Conservation (phyloP, 208 protist genomes). For the Naegleria lovaniensis region DNA sequence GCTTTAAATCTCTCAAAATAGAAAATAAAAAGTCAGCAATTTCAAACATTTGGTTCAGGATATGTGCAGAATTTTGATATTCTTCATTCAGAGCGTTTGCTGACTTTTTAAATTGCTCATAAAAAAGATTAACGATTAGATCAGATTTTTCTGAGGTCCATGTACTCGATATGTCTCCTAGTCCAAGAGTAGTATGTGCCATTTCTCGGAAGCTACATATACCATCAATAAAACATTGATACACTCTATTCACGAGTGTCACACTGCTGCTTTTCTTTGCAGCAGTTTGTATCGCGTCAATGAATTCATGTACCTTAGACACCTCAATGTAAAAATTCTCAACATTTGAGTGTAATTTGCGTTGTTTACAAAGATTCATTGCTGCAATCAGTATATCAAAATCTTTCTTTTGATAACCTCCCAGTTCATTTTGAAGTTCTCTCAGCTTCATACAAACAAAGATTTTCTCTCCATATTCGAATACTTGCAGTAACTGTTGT, state of each 20-base stretch:
- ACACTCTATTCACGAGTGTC: not conserved
- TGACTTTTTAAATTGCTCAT: not conserved
- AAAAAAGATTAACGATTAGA: not conserved
- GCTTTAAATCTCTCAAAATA: not conserved
- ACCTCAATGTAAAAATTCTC: not conserved
- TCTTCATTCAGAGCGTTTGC: not conserved
- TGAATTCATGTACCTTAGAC: not conserved
- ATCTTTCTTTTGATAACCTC: not conserved
- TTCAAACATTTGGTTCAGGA: not conserved
- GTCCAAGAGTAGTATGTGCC: not conserved
- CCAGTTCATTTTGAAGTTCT: not conserved
- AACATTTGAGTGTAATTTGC: not conserved
- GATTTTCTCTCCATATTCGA: not conserved
- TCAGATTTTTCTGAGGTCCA: not conserved
- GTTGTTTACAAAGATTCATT: not conserved
- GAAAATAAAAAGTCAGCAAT: not conserved
- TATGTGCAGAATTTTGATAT: not conserved
- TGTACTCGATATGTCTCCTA: not conserved
- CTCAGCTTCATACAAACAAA: not conserved
- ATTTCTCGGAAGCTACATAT: not conserved
- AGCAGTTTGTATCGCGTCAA: not conserved
- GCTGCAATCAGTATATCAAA: not conserved
- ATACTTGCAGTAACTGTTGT: not conserved
- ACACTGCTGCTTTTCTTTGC: not conserved
- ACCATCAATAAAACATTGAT: not conserved